A percentile compares a stretch with the other conserved stretches of the same genome.
phyloP scores from a whole-genome alignment of 2,329 filamentous ascomycete genomes.

The Neonectria hederae region DNA sequence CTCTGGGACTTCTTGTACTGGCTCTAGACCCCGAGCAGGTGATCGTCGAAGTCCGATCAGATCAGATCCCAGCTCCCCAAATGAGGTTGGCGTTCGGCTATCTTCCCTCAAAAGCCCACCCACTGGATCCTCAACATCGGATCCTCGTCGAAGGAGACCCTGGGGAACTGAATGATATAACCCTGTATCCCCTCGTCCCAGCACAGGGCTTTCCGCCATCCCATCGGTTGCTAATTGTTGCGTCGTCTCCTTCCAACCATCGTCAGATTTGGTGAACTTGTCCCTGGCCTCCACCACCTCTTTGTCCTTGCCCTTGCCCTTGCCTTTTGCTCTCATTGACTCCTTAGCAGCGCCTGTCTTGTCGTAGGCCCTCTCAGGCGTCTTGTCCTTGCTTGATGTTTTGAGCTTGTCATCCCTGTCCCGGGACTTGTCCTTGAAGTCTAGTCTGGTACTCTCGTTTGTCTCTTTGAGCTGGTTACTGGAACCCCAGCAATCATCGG shows the following conservation, averaged over 20 bases:
- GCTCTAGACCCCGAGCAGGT: conserved; percentile 57
- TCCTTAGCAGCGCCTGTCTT: neutral
- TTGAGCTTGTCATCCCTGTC: conserved; percentile 9
- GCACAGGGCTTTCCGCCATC: conserved; percentile 51
- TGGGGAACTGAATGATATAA: conserved; percentile 29
- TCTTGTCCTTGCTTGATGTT: conserved; percentile 7
- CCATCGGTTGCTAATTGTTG: conserved; percentile 42
- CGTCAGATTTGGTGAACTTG: conserved; percentile 33
- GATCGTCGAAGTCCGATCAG: conserved; percentile 54
- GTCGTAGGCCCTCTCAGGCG: neutral
- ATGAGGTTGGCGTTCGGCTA: conserved; percentile 34
- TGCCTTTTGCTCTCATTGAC: conserved; percentile 11
- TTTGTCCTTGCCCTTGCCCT: conserved; percentile 23
- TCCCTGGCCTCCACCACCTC: conserved; percentile 26
- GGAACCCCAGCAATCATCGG: conserved; percentile 44
- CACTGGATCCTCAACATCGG: conserved; percentile 43
- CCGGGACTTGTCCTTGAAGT: conserved; percentile 14
- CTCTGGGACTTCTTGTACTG: conserved; percentile 62
- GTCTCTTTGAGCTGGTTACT: conserved; percentile 23
- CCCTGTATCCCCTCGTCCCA: conserved; percentile 44
- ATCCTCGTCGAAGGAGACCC: conserved; percentile 45
- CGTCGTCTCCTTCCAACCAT: conserved; percentile 37
- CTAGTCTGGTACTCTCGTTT: conserved; percentile 11
- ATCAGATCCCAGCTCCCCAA: conserved; percentile 38
- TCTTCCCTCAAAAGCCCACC: conserved; percentile 47